Conservation (phyloP, 176 grass and related monocot species). For the Eleusine coracana region DNA sequence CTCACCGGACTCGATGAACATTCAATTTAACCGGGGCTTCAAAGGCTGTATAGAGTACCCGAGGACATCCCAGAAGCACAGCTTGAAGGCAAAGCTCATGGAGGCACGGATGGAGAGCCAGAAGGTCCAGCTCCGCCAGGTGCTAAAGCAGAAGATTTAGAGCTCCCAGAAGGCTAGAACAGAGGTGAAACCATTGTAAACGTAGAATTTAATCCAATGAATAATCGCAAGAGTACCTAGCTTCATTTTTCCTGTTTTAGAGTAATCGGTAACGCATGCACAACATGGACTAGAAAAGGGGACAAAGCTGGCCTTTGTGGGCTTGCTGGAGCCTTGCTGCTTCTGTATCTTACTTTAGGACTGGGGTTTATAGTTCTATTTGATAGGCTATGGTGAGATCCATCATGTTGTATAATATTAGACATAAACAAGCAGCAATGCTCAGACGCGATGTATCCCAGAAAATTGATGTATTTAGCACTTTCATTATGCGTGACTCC, state of each 20-base stretch:
- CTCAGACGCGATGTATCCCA: slow-evolving; percentile 27
- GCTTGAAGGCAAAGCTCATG: slow-evolving; percentile 86
- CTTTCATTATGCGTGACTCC: background rate
- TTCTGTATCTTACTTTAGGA: slow-evolving; percentile 46
- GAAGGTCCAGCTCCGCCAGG: slow-evolving; percentile 90
- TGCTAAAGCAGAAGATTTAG: slow-evolving; percentile 94
- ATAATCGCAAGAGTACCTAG: slow-evolving; percentile 48
- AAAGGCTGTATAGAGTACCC: slow-evolving; percentile 93
- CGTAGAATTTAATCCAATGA: slow-evolving; percentile 44
- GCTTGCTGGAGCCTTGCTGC: slow-evolving; percentile 37
- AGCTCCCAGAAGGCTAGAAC: slow-evolving; percentile 10
- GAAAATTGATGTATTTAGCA: background rate
- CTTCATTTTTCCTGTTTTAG: slow-evolving; percentile 48
- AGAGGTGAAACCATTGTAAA: slow-evolving; percentile 6
- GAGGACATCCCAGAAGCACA: slow-evolving; percentile 75
- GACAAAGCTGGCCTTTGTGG: slow-evolving; percentile 42
- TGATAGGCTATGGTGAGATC: slow-evolving; percentile 40
- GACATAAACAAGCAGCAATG: slow-evolving; percentile 55
- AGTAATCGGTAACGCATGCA: slow-evolving; percentile 51
- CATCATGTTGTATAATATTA: slow-evolving; percentile 47
- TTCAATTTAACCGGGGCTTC: slow-evolving; percentile 66
- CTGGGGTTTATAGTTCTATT: slow-evolving; percentile 25
- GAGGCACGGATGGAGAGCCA: slow-evolving; percentile 93
- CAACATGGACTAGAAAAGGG: slow-evolving; percentile 33
- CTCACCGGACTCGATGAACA: slow-evolving; percentile 69